phyloP scores from a whole-genome alignment of 2,329 filamentous ascomycete species.

The Chrysoporthe puriensis region DNA sequence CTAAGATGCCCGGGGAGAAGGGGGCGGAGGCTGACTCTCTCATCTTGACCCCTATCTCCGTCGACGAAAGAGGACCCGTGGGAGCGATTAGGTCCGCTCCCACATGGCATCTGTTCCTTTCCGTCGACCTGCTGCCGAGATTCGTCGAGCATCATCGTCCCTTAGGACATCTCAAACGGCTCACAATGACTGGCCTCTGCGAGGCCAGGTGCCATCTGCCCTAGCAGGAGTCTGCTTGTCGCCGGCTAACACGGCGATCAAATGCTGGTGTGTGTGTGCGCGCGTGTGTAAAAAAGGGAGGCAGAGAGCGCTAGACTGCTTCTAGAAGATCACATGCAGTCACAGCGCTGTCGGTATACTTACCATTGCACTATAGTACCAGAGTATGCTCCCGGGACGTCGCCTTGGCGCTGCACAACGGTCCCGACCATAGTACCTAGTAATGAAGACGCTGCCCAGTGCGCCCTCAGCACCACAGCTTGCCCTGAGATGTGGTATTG shows the following conservation, averaged over 20 bases:
- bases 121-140: constrained; percentile 16
- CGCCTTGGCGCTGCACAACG: neutral
- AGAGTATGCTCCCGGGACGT: constrained; percentile 14
- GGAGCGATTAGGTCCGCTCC: constrained; percentile 27
- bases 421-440: neutral
- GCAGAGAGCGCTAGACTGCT: constrained; percentile 19
- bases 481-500: neutral
- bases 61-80: constrained; percentile 6
- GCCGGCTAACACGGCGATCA: neutral
- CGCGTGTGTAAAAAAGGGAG: constrained; percentile 1
- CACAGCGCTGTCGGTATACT: constrained; percentile 10
- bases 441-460: neutral
- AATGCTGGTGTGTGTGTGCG: constrained; percentile 16
- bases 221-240: neutral
- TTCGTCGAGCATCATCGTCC: neutral
- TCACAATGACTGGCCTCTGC: neutral
- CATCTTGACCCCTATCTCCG: constrained; percentile 13
- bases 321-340: constrained; percentile 24
- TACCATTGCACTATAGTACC: neutral
- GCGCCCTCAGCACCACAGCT: neutral
- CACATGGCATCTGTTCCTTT: constrained; percentile 22
- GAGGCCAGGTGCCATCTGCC: neutral
- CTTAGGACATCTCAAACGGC: neutral
- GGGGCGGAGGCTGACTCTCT: neutral
- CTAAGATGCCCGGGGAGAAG: neutral